Evolutionary conservation across 208 protist genomes (phyloP).

Genomic region (Trypanosomatidae sp.): DNA sequence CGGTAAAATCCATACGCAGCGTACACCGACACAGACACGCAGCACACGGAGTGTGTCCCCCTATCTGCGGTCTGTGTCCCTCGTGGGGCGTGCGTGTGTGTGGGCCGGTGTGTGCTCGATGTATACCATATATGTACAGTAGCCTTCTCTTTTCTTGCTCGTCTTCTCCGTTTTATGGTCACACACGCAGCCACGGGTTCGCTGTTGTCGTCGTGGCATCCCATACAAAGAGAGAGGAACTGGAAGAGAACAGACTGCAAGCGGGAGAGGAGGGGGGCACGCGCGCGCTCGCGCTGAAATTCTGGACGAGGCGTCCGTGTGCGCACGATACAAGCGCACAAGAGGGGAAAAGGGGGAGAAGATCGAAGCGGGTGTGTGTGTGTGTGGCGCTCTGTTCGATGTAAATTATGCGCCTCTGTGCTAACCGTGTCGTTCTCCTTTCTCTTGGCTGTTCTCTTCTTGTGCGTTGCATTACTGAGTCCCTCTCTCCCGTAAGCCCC

Average conservation of each 20-base stretch:
- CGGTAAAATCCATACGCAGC: too few species aligned
- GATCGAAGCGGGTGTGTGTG: not conserved
- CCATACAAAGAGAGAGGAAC: too few species aligned
- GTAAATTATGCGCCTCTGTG: not conserved
- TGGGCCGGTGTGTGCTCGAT: too few species aligned
- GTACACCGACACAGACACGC: too few species aligned
- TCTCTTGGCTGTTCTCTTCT: not conserved
- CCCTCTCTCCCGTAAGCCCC: too few species aligned
- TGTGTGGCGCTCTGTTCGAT: not conserved
- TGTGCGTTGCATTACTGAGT: not conserved
- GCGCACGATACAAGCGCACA: not conserved
- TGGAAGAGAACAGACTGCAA: too few species aligned
- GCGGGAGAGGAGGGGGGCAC: not conserved
- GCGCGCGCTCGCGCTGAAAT: not conserved
- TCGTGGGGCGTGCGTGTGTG: too few species aligned
- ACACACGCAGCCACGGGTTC: too few species aligned
- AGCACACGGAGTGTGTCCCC: too few species aligned
- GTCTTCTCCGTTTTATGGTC: slow-evolving; percentile 2
- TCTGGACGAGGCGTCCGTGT: too few species aligned
- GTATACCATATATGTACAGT: not conserved
- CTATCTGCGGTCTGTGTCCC: too few species aligned
- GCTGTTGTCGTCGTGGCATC: not conserved
- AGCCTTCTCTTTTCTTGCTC: slow-evolving; percentile 3
- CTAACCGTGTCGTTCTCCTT: not conserved
- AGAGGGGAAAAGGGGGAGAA: not conserved